These are phyloP conservation scores for Termitomyces sp. DNA, from an alignment of 768 basidiomycete genomes.

Conservation along the genomic window DNA sequence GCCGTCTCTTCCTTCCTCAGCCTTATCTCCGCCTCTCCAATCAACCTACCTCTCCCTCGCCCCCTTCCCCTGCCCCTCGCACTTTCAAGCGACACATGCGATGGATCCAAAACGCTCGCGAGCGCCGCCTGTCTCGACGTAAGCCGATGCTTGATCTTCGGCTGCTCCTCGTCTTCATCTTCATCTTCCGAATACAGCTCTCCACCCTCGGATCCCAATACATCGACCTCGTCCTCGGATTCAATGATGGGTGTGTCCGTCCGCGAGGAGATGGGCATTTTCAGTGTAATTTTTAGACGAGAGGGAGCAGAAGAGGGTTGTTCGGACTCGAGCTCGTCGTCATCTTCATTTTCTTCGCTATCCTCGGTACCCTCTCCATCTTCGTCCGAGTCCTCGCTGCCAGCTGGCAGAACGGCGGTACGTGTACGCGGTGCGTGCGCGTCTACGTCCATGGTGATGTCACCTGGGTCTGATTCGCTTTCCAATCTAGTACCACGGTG, in stretches of 20 bases:
- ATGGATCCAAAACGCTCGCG: constrained; percentile 65
- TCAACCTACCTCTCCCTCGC: too few relatives aligned
- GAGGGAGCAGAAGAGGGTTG: not conserved
- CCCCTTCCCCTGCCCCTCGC: too few relatives aligned
- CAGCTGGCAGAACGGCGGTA: too few relatives aligned
- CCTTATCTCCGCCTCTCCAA: too few relatives aligned
- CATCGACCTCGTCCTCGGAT: constrained; percentile 29
- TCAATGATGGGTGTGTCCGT: constrained; percentile 23
- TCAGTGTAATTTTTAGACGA: constrained; percentile 15
- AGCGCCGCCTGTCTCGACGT: constrained; percentile 69
- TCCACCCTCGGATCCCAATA: not conserved
- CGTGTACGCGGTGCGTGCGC: too few relatives aligned
- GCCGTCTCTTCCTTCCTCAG: constrained; percentile 74
- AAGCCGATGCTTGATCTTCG: constrained; percentile 38
- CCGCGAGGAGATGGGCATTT: constrained; percentile 12
- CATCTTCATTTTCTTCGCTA: constrained; percentile 29
- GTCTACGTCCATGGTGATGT: not conserved
- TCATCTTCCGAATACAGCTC: not conserved
- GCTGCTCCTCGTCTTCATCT: not conserved
- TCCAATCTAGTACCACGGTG: not conserved
- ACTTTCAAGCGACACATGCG: too few relatives aligned
- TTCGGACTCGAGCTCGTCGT: not conserved
- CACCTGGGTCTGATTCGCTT: not conserved
- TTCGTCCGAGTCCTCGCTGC: constrained; percentile 23
- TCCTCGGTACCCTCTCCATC: constrained; percentile 32